phyloP scores from a whole-genome alignment of 495 filamentous ascomycete species.

The Penicillium subrubescens region DNA sequence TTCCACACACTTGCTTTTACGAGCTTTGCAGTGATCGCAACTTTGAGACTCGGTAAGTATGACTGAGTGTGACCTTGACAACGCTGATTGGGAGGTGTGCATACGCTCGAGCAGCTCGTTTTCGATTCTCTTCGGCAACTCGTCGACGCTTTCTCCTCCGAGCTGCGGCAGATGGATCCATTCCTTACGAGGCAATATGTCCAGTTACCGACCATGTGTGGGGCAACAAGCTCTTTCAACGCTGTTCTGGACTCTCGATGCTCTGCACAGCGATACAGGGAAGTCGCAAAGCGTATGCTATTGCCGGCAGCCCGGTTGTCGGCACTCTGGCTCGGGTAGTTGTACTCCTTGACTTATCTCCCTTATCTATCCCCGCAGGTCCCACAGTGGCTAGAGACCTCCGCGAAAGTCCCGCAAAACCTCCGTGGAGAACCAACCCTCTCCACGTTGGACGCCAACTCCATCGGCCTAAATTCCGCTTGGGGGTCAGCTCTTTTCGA shows the following conservation, averaged over 20 bases:
- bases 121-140: not conserved
- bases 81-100: not conserved
- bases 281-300: not conserved
- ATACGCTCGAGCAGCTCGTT: not conserved
- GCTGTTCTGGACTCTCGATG: no score
- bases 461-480: no score
- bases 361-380: not conserved
- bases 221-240: not conserved
- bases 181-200: not conserved
- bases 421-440: no score
- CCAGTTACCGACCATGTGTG: not conserved
- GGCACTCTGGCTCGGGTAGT: not conserved
- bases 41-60: not conserved
- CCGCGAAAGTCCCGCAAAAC: no score
- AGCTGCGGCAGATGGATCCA: not conserved
- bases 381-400: no score
- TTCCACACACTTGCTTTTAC: not conserved
- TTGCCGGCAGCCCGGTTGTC: not conserved
- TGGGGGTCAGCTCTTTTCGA: no score
- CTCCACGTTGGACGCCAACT: no score
- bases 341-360: not conserved
- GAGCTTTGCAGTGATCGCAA: not conserved
- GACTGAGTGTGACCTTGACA: no score
- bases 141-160: not conserved
- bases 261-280: no score